Evolutionary conservation across 1,284 basidiomycete species (phyloP), one percentile per base, ranked within the genome.

Genomic region (Pascua sp.): DNA sequence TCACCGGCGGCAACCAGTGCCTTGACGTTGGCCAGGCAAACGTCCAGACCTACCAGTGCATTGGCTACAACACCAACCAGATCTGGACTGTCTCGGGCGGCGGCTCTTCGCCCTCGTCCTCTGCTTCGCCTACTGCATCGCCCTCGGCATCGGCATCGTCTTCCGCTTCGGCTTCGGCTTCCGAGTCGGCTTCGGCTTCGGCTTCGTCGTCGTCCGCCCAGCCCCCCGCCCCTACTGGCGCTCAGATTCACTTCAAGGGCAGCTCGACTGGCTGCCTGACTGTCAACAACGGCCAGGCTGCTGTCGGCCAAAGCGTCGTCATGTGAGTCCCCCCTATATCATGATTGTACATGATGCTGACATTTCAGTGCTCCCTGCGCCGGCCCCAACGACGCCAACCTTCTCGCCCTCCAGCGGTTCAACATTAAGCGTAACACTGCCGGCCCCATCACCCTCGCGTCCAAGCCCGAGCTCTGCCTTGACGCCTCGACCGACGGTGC

Each of bases 1-100:
- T 71, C 13, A 59, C 67, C 5, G 47, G 56, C 42, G 67, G 67
- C 16, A 55, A 49, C 54, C 40, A 57, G 44, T 64, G 59, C 40
- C 52, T 64, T 32, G 62, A 64, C 42, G 48, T 61, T 17, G 47
- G 47, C 16, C 41, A 36, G 24, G 48, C 59, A 42, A 53, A 55
- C 15, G 54, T 57, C 18, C 63, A 61, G 57, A 57, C 56, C 11
- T 64, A 54, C 48, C 36, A 49, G 51, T 64, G 60, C 40, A 46
- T 47, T 17, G 12, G 38, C 11, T 39, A 49, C 38, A 60, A 58
- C 49, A 42, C 44, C 16, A 60, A 63, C 53, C 64, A 64, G 53
- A 39, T 32, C 38, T 39, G 24, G 24, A 32, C 24, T 7, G 24
- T 32, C 24, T 32, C 24, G 24, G 24, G 24, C 24, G 24, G 24